Evolutionary conservation across 257 asterid genomes (phyloP), one percentile per base, ranked within the genome.

Genomic region (Lavandula angustifolia): DNA sequence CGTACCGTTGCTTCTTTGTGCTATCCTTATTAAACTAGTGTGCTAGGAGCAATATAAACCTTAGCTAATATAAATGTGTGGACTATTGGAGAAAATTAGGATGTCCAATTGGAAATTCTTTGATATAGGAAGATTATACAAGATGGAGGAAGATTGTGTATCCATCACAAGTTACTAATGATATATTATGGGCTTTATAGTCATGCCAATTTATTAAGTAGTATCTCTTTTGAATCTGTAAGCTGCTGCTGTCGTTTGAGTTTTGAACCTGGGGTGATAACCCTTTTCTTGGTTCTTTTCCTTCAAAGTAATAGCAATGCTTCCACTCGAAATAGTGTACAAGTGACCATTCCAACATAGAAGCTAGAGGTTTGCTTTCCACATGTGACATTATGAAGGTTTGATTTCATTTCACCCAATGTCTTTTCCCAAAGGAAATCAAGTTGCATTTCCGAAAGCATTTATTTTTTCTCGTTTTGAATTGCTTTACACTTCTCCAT

Each of bases 311-410:
- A 17, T 5, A 56, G 1, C 32, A 29, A 47, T 47, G 50, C 31
- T 6, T 67, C 64, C 14, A 33, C 66, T 48, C 17, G 3, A 14
- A 56, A 67, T 60, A 86, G 81, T 81, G 54, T 76, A 75, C 14
- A 73, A 79, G 47, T 62, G 54, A n/a, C 47, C 5, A 17, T 4
- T 40, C 33, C n/a, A 14, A 35, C 11, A 14, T 37, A 4, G 41
- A 56, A 49, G 54, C n/a, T 12, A 59, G 56, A 54, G 67, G 13
- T 43, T 7, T 57, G 22, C 33, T 51, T 34, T 49, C n/a, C 16
- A 4, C 46, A 32, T 33, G 27, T 56, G 54, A 75, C 48, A 58
- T 6, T 32, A 34, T 62, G 43, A 72, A 56, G 55, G 51, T 72
- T 37, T 38, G 50, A 42, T 35, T 62, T 22, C 27, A 22, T 22